Evolutionary conservation across 495 filamentous ascomycete genomes (phyloP).

Genomic region (Alectoria sarmentosa): DNA sequence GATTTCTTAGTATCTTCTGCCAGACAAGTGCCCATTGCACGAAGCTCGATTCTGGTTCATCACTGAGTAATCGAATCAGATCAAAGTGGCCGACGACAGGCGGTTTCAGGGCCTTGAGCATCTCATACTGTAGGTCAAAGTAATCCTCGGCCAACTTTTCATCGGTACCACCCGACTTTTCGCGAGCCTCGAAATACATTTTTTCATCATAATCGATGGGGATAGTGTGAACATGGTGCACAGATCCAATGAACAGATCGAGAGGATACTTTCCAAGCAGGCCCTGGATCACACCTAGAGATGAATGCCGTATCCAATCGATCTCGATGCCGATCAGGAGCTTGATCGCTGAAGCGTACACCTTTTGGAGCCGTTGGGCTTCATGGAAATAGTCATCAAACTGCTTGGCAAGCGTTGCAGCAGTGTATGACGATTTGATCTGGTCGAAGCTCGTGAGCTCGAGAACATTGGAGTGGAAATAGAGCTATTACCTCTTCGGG

Average conservation of each 20-base stretch:
- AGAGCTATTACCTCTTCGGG: constrained; percentile 73
- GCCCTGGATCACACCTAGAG: constrained; percentile 46
- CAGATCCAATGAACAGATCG: constrained; percentile 84
- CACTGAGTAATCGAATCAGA: constrained; percentile 72
- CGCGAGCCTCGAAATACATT: constrained; percentile 58
- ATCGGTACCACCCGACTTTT: constrained; percentile 54
- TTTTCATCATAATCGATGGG: constrained; percentile 81
- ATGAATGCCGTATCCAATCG: constrained; percentile 78
- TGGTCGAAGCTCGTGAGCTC: constrained; percentile 20
- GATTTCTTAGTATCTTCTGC: constrained; percentile 64
- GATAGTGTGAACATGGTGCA: constrained; percentile 79
- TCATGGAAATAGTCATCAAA: constrained; percentile 67
- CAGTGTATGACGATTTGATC: constrained; percentile 36
- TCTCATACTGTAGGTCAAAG: constrained; percentile 77
- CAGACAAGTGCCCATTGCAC: constrained; percentile 55
- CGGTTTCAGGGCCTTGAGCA: constrained; percentile 68
- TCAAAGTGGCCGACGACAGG: constrained; percentile 91
- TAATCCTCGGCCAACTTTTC: constrained; percentile 69
- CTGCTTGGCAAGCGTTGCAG: constrained; percentile 39
- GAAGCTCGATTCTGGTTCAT: constrained; percentile 54
- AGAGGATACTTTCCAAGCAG: constrained; percentile 56
- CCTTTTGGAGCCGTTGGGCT: constrained; percentile 60
- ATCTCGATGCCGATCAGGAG: constrained; percentile 87
- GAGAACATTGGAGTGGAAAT: not conserved
- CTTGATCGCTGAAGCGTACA: constrained; percentile 64